Evolutionary conservation across 345 rosid species (phyloP).

Genomic region (Salix koriyanagi): DNA sequence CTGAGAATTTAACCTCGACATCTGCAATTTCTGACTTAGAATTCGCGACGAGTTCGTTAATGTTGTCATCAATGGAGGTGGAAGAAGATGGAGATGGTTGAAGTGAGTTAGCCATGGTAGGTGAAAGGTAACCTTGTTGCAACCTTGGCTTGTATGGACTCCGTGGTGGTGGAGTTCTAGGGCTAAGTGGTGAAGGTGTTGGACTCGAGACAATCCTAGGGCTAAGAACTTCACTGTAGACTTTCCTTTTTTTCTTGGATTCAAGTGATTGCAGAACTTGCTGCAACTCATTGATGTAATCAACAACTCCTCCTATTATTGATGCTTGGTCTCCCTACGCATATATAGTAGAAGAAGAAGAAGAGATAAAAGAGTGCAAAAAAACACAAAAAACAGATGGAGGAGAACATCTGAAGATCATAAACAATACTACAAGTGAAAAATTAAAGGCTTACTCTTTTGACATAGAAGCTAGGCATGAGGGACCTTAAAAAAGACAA

Average conservation of each 20-base stretch:
- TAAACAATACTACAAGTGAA: not conserved
- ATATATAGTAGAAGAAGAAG: not conserved
- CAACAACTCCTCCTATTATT: conserved; percentile 93
- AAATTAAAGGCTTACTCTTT: conserved; percentile 53
- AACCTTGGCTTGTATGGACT: conserved; percentile 60
- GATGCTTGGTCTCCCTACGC: conserved; percentile 97
- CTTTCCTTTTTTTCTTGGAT: conserved; percentile 91
- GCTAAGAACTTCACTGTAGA: conserved; percentile 77
- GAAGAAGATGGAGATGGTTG: conserved; percentile 58
- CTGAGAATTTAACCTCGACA: conserved; percentile 89
- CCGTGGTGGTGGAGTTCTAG: conserved; percentile 69
- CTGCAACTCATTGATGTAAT: conserved; percentile 88
- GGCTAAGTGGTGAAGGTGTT: conserved; percentile 66
- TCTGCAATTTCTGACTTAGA: conserved; percentile 81
- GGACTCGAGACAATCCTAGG: conserved; percentile 66
- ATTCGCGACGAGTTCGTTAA: conserved; percentile 73
- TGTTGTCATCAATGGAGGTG: conserved; percentile 33
- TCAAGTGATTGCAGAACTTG: conserved; percentile 85
- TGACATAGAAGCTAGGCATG: conserved; percentile 98
- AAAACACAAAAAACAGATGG: not conserved
- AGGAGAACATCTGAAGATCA: not conserved
- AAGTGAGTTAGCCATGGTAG: conserved; percentile 35
- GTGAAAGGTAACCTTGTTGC: conserved; percentile 46
- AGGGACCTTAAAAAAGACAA: conserved; percentile 75
- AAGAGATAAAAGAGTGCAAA: not conserved